Conservation (phyloP, 257 asterid genomes). For the Salvia hispanica region DNA sequence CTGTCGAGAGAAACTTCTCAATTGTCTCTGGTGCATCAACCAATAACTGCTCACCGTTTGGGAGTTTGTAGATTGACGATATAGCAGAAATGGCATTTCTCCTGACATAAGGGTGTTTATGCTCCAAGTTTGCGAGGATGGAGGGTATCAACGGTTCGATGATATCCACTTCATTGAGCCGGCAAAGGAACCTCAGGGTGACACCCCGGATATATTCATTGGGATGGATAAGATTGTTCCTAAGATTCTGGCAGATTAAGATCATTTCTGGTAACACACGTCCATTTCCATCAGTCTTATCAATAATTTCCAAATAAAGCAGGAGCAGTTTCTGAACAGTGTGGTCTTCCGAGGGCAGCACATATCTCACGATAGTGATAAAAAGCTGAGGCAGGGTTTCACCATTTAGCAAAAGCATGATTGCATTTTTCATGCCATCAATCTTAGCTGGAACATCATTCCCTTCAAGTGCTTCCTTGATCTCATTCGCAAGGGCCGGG, state of each 20-base stretch:
- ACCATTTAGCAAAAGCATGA: conserved; percentile 89
- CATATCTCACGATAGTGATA: conserved; percentile 84
- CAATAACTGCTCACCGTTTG: conserved; percentile 88
- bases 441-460: conserved; percentile 71
- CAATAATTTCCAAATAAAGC: conserved; percentile 80
- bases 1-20: conserved; percentile 75
- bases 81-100: conserved; percentile 88
- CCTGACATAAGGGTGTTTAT: conserved; percentile 79
- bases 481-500: conserved; percentile 88
- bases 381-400: conserved; percentile 89
- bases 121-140: conserved; percentile 80
- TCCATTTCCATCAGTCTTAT: conserved; percentile 87
- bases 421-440: conserved; percentile 85
- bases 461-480: conserved; percentile 94
- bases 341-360: conserved; percentile 91
- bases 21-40: conserved; percentile 97
- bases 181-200: conserved; percentile 89
- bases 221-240: conserved; percentile 86
- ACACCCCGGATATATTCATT: conserved; percentile 92
- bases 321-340: conserved; percentile 76
- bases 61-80: conserved; percentile 87
- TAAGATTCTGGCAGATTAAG: conserved; percentile 83
- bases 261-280: conserved; percentile 87
- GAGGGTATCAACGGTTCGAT: conserved; percentile 91
- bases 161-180: conserved; percentile 82